A percentile compares a stretch with the other conserved stretches of the same genome.
Evolutionary conservation across 805 yeast genomes (phyloP).

Genomic region (Candida vaughaniae): DNA sequence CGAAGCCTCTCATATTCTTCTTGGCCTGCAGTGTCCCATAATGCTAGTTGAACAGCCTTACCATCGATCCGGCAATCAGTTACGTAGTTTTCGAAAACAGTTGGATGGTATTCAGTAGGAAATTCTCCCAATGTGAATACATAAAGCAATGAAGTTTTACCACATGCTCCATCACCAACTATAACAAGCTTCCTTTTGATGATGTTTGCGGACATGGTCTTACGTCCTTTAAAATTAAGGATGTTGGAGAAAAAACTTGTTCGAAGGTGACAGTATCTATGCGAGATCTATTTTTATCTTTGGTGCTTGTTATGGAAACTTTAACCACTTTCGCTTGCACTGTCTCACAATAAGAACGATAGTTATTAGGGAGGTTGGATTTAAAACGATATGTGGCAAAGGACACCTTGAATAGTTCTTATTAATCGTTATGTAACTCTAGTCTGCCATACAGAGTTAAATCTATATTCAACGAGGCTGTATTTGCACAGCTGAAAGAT

Average conservation of each 20-base stretch:
- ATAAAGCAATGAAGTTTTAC: slow-evolving; percentile 85
- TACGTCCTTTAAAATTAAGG: not conserved
- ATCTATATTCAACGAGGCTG: too few relatives aligned
- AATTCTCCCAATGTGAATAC: slow-evolving; percentile 92
- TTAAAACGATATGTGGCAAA: too few relatives aligned
- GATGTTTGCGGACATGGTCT: slow-evolving; percentile 12
- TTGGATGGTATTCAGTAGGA: slow-evolving; percentile 90
- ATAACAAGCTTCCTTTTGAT: slow-evolving; percentile 71
- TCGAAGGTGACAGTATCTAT: not conserved
- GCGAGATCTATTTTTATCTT: not conserved
- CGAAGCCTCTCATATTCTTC: slow-evolving; percentile 91
- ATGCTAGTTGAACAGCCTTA: slow-evolving; percentile 79
- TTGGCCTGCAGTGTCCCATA: slow-evolving; percentile 98
- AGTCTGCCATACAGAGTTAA: too few relatives aligned
- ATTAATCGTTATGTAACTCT: too few relatives aligned
- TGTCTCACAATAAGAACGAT: too few relatives aligned
- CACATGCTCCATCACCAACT: slow-evolving; percentile 95
- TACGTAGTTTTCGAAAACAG: slow-evolving; percentile 92
- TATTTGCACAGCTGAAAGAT: too few relatives aligned
- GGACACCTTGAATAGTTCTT: too few relatives aligned
- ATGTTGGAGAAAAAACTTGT: not conserved
- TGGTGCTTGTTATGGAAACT: too few relatives aligned
- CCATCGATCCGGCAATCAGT: slow-evolving; percentile 95
- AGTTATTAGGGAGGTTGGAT: too few relatives aligned
- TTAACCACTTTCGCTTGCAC: too few relatives aligned